Conservation (phyloP, 2,329 filamentous ascomycete species). For the Sarocladium brachiariae region DNA sequence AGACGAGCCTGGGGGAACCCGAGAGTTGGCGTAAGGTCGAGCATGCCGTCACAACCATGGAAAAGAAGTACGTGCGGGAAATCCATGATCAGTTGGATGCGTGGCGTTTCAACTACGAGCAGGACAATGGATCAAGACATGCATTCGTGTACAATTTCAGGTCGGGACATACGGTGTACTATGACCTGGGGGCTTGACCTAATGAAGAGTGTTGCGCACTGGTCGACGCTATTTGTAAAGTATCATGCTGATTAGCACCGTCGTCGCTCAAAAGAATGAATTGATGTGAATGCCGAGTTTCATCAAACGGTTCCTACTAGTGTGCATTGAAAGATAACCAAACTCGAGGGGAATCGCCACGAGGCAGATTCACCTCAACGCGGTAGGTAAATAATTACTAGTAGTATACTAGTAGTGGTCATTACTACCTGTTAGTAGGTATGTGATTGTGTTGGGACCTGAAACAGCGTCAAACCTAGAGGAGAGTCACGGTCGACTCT, state of each 20-base stretch:
- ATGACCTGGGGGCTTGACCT: conserved; percentile 56
- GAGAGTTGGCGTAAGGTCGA: conserved; percentile 81
- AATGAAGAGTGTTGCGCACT: no score
- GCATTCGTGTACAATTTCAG: conserved; percentile 91
- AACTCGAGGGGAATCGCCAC: no score
- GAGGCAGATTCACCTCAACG: no score
- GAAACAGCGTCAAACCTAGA: neutral
- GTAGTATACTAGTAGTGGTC: no score
- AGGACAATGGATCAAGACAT: conserved; percentile 51
- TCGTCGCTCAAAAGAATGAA: no score
- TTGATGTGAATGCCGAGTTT: no score
- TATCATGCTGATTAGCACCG: no score
- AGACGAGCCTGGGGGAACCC: conserved; percentile 68
- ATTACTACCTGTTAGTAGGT: no score
- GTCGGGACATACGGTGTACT: conserved; percentile 76
- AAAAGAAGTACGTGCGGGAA: conserved; percentile 76
- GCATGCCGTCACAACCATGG: conserved; percentile 67
- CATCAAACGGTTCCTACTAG: no score
- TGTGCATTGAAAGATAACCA: no score
- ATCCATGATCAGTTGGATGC: conserved; percentile 67
- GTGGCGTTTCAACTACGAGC: conserved; percentile 54
- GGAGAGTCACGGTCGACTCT: neutral
- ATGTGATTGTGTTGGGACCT: neutral
- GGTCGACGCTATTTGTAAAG: no score
- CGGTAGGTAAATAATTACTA: no score